Base-by-base conservation (phyloP, 2,329 filamentous ascomycete genomes). In the Hypoxylon sp. region DNA sequence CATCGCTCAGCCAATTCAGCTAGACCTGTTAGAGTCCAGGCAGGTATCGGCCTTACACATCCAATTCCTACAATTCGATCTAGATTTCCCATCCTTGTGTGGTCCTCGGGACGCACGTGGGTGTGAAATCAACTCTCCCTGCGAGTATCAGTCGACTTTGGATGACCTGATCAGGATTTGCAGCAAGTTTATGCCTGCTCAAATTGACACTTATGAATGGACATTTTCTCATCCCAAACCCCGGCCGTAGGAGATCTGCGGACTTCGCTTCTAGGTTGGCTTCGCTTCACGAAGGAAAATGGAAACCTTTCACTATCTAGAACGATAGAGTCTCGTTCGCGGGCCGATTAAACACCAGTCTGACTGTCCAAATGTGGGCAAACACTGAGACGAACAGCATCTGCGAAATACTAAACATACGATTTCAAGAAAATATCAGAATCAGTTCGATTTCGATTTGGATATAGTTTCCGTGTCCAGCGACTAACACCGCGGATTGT, bases 191-290 rank as follows among this genome's bases (percentile, higher is more conserved):
- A 60, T 40, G 40, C 58, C 50, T 48, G 17, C 37, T 37, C n/a
- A 27, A 53, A 60, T 63, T 66, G 57, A 11, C 51, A 59, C 31
- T 68, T 70, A 67, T 70, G 64, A 70, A 66, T 61, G 53, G 27
- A 6, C 46, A 46, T 64, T 20, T 62, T 58, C 64, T 58, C 60
- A 17, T 40, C 27, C 55, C 40, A 51, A 62, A 8, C 55, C 55
- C 22, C 61, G 64, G 64, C 33, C 20, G 10, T 66, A 72, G 69
- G 69, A 72, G 67, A 72, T 69, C 50, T 48, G 66, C 69, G 69
- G 31, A n/a, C 46, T 42, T 55, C 59, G 51, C 57, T 63, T 65
- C 66, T 53, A 44, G 57, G 49, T 50, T 61, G 51, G 48, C 20
- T 46, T 62, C 30, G 40, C 49, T 40, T 44, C 31, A 31, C 33